Evolutionary conservation across 441 rosid species (phyloP).

Genomic region (Pelargonium citronellum): DNA sequence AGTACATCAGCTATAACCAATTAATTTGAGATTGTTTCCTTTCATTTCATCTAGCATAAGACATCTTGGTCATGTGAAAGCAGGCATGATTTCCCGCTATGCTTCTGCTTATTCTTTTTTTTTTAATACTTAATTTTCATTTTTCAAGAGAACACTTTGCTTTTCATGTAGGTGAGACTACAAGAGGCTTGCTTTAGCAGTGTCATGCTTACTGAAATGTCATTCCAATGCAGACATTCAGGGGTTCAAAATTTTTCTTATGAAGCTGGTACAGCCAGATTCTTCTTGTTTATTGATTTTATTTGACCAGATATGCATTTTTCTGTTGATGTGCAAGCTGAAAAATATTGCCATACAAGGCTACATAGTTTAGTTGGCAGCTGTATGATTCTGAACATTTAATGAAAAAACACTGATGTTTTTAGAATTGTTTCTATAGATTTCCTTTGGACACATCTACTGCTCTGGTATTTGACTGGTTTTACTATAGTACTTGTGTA

Average conservation of each 20-base stretch:
- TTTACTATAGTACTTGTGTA: background rate
- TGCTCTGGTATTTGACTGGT: constrained; percentile 8
- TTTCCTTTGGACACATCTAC: background rate
- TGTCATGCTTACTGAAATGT: background rate
- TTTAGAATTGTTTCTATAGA: background rate
- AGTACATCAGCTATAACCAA: background rate
- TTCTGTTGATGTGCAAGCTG: background rate
- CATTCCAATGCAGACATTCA: constrained; percentile 2
- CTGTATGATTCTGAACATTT: background rate
- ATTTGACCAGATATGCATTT: background rate
- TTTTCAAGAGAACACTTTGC: background rate
- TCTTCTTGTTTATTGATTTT: no score
- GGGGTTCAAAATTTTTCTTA: background rate
- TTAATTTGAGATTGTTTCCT: background rate
- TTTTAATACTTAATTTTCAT: constrained; percentile 1
- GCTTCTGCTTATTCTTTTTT: background rate
- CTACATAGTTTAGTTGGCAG: background rate
- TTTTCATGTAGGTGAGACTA: background rate
- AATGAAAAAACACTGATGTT: background rate
- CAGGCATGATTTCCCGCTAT: background rate
- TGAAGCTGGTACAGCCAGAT: background rate
- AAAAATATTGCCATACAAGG: background rate
- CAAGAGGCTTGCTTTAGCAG: background rate
- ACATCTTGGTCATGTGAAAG: background rate
- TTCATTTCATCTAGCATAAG: background rate